Percentiles rank a stretch among this genome's conserved stretches.
phyloP scores from a whole-genome alignment of 2,329 filamentous ascomycete genomes.

The Cladosporium sp. region DNA sequence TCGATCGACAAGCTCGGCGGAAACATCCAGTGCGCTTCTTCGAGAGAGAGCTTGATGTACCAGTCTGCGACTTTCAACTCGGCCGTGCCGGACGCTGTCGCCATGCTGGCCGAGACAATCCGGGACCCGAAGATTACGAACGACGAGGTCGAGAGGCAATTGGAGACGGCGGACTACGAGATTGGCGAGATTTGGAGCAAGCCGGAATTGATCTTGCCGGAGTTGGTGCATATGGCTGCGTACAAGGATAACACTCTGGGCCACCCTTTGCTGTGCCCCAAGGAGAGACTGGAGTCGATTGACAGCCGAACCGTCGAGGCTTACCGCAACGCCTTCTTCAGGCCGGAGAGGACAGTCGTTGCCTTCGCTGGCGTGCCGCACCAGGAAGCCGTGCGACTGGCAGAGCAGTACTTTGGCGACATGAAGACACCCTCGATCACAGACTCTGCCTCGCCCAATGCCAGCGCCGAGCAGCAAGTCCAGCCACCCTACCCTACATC shows the following conservation, averaged over 20 bases:
- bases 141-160: slow-evolving; percentile 78
- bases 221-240: slow-evolving; percentile 91
- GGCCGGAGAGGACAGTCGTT: slow-evolving; percentile 86
- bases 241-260: slow-evolving; percentile 96
- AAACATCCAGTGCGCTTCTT: slow-evolving; percentile 95
- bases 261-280: slow-evolving; percentile 86
- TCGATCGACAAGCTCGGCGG: slow-evolving; percentile 83
- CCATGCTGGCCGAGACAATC: slow-evolving; percentile 87
- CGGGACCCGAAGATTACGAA: slow-evolving; percentile 80
- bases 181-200: slow-evolving; percentile 97
- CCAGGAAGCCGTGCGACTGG: slow-evolving; percentile 69
- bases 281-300: slow-evolving; percentile 74
- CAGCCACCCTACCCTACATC: slow-evolving; percentile 29
- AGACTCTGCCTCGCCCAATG: slow-evolving; percentile 20
- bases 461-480: slow-evolving; percentile 23
- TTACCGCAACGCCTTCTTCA: slow-evolving; percentile 81
- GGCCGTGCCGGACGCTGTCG: slow-evolving; percentile 76
- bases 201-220: slow-evolving; percentile 90
- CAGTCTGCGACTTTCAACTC: slow-evolving; percentile 97
- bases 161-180: slow-evolving; percentile 91
- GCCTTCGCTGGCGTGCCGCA: slow-evolving; percentile 93
- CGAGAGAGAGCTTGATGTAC: slow-evolving; percentile 96
- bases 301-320: slow-evolving; percentile 67
- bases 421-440: slow-evolving; percentile 55
- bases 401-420: slow-evolving; percentile 85